Evolutionary conservation across 768 basidiomycete genomes (phyloP).

Genomic region (Trametopsis cervina): DNA sequence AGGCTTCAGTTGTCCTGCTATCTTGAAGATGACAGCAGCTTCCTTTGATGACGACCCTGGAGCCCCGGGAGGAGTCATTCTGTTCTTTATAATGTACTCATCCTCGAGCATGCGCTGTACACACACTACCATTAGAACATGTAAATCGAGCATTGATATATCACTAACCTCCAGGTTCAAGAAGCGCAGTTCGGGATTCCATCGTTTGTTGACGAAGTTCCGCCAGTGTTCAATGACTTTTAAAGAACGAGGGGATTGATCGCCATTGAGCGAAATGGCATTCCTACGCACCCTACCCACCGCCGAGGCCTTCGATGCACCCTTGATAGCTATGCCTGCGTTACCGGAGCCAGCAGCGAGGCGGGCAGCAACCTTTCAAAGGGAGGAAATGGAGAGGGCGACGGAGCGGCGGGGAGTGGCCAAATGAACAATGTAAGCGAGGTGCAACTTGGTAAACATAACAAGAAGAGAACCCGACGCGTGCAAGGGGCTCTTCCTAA

Average conservation of each 20-base stretch:
- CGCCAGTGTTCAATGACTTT: constrained; percentile 63
- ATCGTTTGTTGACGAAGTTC: constrained; percentile 67
- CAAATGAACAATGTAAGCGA: constrained; percentile 36
- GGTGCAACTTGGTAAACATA: constrained; percentile 15
- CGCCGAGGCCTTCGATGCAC: constrained; percentile 46
- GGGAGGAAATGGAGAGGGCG: constrained; percentile 20
- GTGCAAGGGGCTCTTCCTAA: constrained; percentile 10
- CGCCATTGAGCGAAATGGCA: constrained; percentile 32
- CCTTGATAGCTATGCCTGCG: constrained; percentile 52
- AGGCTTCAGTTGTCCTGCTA: constrained; percentile 73
- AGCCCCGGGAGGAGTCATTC: constrained; percentile 63
- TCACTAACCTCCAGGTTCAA: constrained; percentile 76
- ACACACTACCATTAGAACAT: too few species aligned
- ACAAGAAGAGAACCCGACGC: constrained; percentile 6
- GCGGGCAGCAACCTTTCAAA: constrained; percentile 35
- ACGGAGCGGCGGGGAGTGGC: constrained; percentile 28
- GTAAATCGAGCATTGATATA: background rate
- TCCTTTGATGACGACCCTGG: constrained; percentile 56
- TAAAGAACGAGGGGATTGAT: constrained; percentile 22
- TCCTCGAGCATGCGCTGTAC: constrained; percentile 81
- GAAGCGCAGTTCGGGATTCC: constrained; percentile 60
- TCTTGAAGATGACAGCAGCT: constrained; percentile 83
- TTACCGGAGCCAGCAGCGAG: constrained; percentile 40
- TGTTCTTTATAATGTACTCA: constrained; percentile 63
- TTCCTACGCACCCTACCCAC: constrained; percentile 53